Conservation (phyloP, 2,329 filamentous ascomycete genomes). For the Pseudogymnoascus sp. region DNA sequence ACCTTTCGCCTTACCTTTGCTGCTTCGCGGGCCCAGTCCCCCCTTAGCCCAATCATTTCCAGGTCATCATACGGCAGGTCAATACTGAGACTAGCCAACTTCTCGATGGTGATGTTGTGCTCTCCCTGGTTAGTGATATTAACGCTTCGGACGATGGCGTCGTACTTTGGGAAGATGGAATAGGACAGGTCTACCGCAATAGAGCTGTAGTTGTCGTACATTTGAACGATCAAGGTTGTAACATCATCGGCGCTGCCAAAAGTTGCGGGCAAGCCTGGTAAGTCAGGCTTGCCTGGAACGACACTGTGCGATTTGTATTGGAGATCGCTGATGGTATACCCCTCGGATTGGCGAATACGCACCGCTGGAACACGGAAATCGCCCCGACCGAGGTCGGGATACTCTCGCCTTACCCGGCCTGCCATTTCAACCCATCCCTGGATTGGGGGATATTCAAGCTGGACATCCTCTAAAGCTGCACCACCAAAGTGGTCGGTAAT, state of each 20-base stretch:
- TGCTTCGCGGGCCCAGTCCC: constrained; percentile 57
- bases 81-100: constrained; percentile 53
- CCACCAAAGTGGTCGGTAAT: constrained; percentile 56
- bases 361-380: constrained; percentile 57
- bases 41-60: constrained; percentile 54
- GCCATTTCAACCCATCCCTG: constrained; percentile 48
- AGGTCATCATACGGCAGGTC: constrained; percentile 54
- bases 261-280: background rate
- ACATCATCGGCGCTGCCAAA: constrained; percentile 41
- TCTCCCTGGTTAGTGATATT: constrained; percentile 53
- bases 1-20: constrained; percentile 47
- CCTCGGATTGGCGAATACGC: constrained; percentile 50
- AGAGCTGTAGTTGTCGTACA: constrained; percentile 52
- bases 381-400: constrained; percentile 56
- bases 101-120: constrained; percentile 45
- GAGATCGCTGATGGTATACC: constrained; percentile 36
- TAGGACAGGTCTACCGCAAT: constrained; percentile 54
- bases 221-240: constrained; percentile 48
- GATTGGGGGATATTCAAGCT: constrained; percentile 9
- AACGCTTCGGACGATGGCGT: constrained; percentile 55
- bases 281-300: background rate
- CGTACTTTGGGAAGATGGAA: constrained; percentile 55
- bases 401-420: constrained; percentile 51
- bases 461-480: constrained; percentile 42
- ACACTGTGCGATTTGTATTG: background rate